phyloP scores from a whole-genome alignment of 495 filamentous ascomycete species.

The Podospora sp. region DNA sequence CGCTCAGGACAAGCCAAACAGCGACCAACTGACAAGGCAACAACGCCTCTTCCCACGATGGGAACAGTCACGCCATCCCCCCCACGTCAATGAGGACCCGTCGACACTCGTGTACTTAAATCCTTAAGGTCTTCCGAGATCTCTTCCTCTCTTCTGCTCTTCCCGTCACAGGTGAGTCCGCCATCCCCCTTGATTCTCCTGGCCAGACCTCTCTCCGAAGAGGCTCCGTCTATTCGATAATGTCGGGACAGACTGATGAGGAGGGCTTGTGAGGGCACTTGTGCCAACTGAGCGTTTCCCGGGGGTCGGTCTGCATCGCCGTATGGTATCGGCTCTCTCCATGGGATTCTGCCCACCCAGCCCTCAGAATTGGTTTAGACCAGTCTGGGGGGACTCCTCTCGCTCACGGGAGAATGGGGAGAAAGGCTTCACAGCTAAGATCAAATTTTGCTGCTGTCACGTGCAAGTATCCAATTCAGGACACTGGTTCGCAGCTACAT shows the following conservation, averaged over 20 bases:
- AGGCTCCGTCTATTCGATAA: background rate
- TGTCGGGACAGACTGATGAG: background rate
- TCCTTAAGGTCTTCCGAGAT: background rate
- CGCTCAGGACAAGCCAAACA: background rate
- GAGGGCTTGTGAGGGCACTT: background rate
- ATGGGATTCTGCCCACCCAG: background rate
- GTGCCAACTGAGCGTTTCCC: background rate
- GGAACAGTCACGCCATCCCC: background rate
- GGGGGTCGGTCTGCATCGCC: background rate
- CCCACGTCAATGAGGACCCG: background rate
- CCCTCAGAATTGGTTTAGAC: too few species aligned
- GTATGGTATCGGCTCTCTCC: background rate
- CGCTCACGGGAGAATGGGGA: background rate
- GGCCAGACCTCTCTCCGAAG: background rate
- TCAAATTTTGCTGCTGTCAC: too few species aligned
- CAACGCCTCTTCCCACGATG: background rate
- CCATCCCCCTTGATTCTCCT: background rate
- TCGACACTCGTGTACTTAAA: background rate
- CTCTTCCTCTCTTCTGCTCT: background rate
- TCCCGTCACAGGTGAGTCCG: background rate
- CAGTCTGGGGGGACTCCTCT: background rate
- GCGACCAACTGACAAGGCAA: background rate
- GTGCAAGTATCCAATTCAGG: too few species aligned
- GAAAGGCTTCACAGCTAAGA: too few species aligned
- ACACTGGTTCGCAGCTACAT: background rate